These are phyloP conservation scores for Malassezia vespertilionis DNA, from an alignment of 1,284 basidiomycete species.

Conservation along the genomic window DNA sequence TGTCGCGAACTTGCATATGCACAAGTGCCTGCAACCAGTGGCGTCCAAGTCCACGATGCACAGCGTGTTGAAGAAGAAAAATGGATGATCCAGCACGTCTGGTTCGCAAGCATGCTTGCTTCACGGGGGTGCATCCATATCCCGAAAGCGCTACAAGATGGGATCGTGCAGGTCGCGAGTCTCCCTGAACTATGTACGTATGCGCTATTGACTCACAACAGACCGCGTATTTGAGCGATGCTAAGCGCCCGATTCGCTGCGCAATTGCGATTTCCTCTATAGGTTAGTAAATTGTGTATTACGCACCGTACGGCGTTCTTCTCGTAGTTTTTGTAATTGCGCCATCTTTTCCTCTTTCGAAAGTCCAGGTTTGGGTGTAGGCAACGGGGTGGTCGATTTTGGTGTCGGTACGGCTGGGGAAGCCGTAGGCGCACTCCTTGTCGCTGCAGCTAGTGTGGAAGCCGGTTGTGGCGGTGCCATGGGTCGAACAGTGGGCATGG, in stretches of 20 bases:
- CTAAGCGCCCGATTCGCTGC: no score
- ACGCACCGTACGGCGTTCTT: conserved; percentile 14
- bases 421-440: no score
- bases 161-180: conserved; percentile 33
- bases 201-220: not conserved
- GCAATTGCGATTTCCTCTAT: no score
- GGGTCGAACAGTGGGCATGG: not conserved
- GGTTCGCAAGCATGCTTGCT: conserved; percentile 31
- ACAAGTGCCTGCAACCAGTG: conserved; percentile 49
- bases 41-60: conserved; percentile 1
- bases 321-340: conserved; percentile 12
- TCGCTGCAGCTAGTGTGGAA: no score
- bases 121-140: conserved; percentile 14
- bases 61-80: conserved; percentile 9
- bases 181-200: conserved; percentile 33
- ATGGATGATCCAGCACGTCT: conserved; percentile 27
- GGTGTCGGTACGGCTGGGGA: not conserved
- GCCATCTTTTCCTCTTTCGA: conserved; percentile 14
- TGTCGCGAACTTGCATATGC: conserved; percentile 63
- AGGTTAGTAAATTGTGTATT: not conserved
- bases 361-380: not conserved
- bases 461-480: not conserved
- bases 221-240: conserved; percentile 46
- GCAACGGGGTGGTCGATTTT: not conserved
- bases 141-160: conserved; percentile 7